Evolutionary conservation across 768 basidiomycete genomes (phyloP).

Genomic region (Sistotremastrum niveocremeum): DNA sequence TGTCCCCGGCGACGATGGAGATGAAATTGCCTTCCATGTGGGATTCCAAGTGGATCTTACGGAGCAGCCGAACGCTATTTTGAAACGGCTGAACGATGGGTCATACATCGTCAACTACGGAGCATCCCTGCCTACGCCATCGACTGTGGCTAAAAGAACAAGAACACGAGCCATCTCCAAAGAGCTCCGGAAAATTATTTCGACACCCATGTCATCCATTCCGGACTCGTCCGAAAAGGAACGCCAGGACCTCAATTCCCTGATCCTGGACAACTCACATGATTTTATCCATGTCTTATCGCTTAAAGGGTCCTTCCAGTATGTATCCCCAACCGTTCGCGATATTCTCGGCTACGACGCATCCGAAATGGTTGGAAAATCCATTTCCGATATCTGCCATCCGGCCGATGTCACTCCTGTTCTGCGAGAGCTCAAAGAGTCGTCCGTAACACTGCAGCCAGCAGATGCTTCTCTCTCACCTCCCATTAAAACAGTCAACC

Average conservation of each 20-base stretch:
- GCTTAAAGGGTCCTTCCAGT: conserved; percentile 85
- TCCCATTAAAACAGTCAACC: conserved; percentile 50
- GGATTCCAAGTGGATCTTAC: conserved; percentile 94
- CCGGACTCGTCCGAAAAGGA: conserved; percentile 17
- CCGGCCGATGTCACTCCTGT: conserved; percentile 82
- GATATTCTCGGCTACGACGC: conserved; percentile 79
- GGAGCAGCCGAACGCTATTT: conserved; percentile 72
- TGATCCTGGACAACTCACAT: conserved; percentile 47
- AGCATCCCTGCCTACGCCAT: neutral
- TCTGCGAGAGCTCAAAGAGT: conserved; percentile 83
- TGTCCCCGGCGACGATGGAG: conserved; percentile 55
- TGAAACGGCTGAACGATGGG: conserved; percentile 68
- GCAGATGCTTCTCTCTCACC: conserved; percentile 2
- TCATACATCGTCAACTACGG: conserved; percentile 58
- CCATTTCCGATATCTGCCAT: conserved; percentile 73
- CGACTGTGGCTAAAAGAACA: neutral
- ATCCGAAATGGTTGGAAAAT: conserved; percentile 66
- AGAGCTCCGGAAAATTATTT: conserved; percentile 31
- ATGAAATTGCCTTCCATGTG: conserved; percentile 73
- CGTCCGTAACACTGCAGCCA: conserved; percentile 18
- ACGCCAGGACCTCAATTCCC: conserved; percentile 37
- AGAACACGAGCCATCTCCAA: conserved; percentile 31
- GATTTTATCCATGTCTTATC: conserved; percentile 89
- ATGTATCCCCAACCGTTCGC: conserved; percentile 73
- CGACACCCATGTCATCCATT: conserved; percentile 4